Percentiles rank a stretch among this genome's conserved stretches.
Conservation (phyloP, 2,329 filamentous ascomycete genomes). For the Sclerotinia spermophila region DNA sequence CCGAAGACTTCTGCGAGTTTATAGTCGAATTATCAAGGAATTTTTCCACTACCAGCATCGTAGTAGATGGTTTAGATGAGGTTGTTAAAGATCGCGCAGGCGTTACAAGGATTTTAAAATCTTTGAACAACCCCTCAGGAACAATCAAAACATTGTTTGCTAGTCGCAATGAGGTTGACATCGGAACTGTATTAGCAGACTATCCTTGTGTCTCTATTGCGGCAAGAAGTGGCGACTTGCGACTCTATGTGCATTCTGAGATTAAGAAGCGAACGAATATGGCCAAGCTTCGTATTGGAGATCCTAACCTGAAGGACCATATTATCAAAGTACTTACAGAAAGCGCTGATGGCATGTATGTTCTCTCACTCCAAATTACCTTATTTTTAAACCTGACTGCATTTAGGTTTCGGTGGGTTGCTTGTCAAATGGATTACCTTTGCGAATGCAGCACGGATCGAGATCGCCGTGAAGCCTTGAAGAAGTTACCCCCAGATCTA, state of each 20-base stretch:
- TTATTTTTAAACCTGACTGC: constrained; percentile 19
- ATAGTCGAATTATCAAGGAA: constrained; percentile 8
- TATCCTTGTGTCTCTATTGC: constrained; percentile 22
- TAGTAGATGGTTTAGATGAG: constrained; percentile 36
- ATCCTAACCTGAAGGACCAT: constrained; percentile 18
- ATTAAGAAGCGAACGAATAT: constrained; percentile 20
- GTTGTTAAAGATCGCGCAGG: constrained; percentile 20
- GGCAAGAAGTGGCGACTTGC: constrained; percentile 22
- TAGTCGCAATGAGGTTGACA: constrained; percentile 23
- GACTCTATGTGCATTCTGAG: constrained; percentile 24
- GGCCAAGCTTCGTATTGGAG: constrained; percentile 16
- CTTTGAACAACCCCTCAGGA: constrained; percentile 11
- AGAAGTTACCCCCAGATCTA: constrained; percentile 25
- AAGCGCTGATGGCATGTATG: constrained; percentile 27
- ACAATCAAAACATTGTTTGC: constrained; percentile 23
- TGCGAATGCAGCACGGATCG: constrained; percentile 26
- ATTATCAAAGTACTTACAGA: constrained; percentile 22
- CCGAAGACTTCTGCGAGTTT: constrained; percentile 14
- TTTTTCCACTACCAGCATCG: constrained; percentile 26
- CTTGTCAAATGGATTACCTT: constrained; percentile 26
- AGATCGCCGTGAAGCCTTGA: constrained; percentile 24
- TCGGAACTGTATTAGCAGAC: constrained; percentile 4
- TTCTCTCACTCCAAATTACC: not conserved
- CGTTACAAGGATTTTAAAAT: constrained; percentile 17
- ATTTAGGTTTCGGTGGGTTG: constrained; percentile 23